phyloP scores from a whole-genome alignment of 257 asterid species.

The Solanum appendiculatum region DNA sequence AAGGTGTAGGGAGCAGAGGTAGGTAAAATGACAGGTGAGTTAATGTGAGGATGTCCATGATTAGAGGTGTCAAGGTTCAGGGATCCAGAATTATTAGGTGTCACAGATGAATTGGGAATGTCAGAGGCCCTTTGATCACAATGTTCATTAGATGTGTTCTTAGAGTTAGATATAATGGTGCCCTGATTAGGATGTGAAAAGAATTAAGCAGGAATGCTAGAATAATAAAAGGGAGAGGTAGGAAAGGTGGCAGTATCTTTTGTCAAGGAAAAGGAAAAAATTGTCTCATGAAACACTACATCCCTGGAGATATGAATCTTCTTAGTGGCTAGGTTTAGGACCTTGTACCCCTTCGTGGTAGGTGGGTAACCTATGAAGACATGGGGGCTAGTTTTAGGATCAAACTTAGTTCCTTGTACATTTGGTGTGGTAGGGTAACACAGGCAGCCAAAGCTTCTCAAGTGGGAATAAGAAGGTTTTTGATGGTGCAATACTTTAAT shows the following conservation, averaged over 20 bases:
- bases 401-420: background rate
- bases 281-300: background rate
- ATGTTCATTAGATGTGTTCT: too few species aligned
- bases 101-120: too few species aligned
- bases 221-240: too few species aligned
- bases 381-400: background rate
- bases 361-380: background rate
- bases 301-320: background rate
- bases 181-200: too few species aligned
- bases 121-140: too few species aligned
- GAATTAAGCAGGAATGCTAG: background rate
- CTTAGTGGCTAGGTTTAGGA: background rate
- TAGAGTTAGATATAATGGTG: too few species aligned
- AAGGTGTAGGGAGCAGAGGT: too few species aligned
- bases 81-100: too few species aligned
- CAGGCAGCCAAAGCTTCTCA: background rate
- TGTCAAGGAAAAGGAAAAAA: background rate
- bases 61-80: too few species aligned
- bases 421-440: background rate
- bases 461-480: background rate
- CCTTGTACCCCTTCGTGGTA: background rate
- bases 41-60: too few species aligned
- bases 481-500: background rate
- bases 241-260: background rate
- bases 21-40: too few species aligned